These are phyloP conservation scores for Kregervanrija pseudodelftensis DNA, from an alignment of 805 yeast genomes.

Conservation along the genomic window DNA sequence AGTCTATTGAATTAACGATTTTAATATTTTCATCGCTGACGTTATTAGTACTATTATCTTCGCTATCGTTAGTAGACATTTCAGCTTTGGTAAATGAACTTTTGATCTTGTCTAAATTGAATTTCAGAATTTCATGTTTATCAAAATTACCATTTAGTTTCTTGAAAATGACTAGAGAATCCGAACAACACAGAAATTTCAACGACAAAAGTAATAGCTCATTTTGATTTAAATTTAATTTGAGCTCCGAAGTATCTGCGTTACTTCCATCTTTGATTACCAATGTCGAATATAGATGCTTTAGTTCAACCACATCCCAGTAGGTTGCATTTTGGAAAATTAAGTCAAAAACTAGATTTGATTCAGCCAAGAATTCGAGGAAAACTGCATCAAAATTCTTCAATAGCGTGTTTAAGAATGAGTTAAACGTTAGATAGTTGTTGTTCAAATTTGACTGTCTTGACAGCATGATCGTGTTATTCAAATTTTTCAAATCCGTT, in stretches of 20 bases:
- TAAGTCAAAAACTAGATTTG: background rate
- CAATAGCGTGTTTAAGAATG: background rate
- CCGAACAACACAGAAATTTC: constrained; percentile 6
- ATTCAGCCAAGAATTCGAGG: background rate
- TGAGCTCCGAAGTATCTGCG: too few relatives aligned
- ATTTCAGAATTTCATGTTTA: background rate
- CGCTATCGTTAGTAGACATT: background rate
- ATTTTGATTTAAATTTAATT: too few relatives aligned
- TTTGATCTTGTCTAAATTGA: background rate
- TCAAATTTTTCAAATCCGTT: constrained; percentile 1
- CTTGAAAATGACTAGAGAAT: constrained; percentile 7
- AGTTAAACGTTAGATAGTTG: background rate
- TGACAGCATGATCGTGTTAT: background rate
- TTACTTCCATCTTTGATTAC: background rate
- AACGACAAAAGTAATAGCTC: too few relatives aligned
- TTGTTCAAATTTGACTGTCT: background rate
- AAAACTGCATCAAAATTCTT: constrained; percentile 2
- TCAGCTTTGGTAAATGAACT: background rate
- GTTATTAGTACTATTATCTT: background rate
- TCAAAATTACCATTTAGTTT: constrained; percentile 5
- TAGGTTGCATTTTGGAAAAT: background rate
- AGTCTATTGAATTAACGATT: constrained; percentile 15
- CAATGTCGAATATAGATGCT: background rate
- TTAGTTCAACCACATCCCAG: background rate
- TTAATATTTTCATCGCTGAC: constrained; percentile 1